Percentiles rank a stretch among this genome's conserved stretches.
These are phyloP conservation scores for Volvox carteri DNA, from an alignment of 163 green algal genomes.

Conservation along the genomic window DNA sequence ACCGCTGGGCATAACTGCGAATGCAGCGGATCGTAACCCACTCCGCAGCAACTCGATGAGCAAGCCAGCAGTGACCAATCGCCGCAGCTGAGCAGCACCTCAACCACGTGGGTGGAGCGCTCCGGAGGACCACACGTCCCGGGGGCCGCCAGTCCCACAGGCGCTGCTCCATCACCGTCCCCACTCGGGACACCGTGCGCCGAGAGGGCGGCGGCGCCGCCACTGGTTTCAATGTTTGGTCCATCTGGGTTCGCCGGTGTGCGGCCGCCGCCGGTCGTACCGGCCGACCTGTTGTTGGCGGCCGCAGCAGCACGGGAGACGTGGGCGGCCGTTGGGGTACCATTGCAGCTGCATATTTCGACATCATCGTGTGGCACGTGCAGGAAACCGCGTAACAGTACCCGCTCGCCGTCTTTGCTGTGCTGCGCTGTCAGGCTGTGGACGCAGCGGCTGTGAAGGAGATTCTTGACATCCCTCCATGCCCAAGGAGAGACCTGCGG, in stretches of 20 bases:
- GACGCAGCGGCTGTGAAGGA: conserved; percentile 27
- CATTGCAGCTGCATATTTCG: conserved; percentile 14
- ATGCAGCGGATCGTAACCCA: conserved; percentile 45
- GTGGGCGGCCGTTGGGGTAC: not conserved
- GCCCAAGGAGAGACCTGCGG: conserved; percentile 36
- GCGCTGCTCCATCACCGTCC: not conserved
- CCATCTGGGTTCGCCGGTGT: not conserved
- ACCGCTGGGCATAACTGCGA: conserved; percentile 41
- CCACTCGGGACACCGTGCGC: not conserved
- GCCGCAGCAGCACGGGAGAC: not conserved
- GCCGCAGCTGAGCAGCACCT: conserved; percentile 8
- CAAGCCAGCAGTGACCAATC: conserved; percentile 9
- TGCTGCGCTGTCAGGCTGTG: conserved; percentile 28
- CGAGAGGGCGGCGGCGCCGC: no score
- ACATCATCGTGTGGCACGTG: conserved; percentile 19
- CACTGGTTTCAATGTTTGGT: not conserved
- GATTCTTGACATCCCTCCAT: conserved; percentile 30
- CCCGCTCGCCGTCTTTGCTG: conserved; percentile 29
- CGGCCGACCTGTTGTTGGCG: not conserved
- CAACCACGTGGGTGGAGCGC: conserved; percentile 12
- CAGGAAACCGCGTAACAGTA: conserved; percentile 17
- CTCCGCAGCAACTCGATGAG: conserved; percentile 35
- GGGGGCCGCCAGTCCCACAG: not conserved
- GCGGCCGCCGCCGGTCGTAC: not conserved
- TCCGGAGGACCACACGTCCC: conserved; percentile 39